These are phyloP conservation scores for Rhodotorula sp. DNA, from an alignment of 1,284 basidiomycete genomes.

Conservation along the genomic window DNA sequence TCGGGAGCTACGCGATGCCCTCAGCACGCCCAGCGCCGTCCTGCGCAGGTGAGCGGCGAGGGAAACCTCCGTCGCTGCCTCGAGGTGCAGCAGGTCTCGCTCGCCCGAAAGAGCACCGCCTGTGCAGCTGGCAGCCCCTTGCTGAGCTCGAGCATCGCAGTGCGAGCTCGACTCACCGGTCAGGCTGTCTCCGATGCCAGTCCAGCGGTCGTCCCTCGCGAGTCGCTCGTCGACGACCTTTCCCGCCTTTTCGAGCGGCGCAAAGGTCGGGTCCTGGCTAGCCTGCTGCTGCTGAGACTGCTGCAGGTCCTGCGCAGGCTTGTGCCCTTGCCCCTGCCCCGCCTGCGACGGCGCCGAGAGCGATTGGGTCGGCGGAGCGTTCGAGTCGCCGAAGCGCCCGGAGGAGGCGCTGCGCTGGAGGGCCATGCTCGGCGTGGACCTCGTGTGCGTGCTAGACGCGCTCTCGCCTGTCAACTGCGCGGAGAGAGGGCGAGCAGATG, in stretches of 20 bases:
- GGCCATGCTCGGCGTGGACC: not conserved
- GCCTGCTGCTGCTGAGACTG: not conserved
- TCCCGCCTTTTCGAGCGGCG: slow-evolving; percentile 26
- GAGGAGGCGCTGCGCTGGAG: not conserved
- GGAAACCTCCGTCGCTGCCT: not conserved
- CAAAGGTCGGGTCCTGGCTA: slow-evolving; percentile 11
- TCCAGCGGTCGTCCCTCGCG: slow-evolving; percentile 27
- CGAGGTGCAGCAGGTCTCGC: no score
- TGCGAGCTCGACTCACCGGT: slow-evolving; percentile 11
- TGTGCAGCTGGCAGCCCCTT: no score
- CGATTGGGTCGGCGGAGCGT: slow-evolving; percentile 1
- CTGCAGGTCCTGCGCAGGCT: slow-evolving; percentile 5
- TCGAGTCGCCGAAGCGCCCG: slow-evolving; percentile 10
- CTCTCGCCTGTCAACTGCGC: no score
- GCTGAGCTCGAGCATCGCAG: no score
- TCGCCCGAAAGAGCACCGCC: no score
- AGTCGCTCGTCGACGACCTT: slow-evolving; percentile 36
- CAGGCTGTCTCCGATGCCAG: slow-evolving; percentile 28
- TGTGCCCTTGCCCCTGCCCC: no score
- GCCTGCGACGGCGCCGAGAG: no score
- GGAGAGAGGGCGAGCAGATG: no score
- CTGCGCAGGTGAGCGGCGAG: not conserved
- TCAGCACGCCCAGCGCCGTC: no score
- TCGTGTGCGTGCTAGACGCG: not conserved
- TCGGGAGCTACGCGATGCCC: no score